Base-by-base conservation (phyloP, 2,329 filamentous ascomycete genomes). In the Claviceps maximensis region DNA sequence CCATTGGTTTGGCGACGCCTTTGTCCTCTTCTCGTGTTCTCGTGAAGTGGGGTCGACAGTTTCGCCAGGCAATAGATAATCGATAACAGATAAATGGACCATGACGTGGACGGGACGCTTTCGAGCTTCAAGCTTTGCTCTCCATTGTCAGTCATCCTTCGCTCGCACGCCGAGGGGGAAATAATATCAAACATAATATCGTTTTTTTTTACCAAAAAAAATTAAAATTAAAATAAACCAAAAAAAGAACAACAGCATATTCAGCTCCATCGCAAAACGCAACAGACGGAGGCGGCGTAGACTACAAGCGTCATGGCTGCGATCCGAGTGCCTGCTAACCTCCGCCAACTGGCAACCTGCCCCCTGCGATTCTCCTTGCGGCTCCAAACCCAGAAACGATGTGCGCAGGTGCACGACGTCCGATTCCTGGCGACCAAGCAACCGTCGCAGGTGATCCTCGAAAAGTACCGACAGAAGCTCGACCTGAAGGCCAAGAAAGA, bases 351-450 rank as follows among this genome's bases (percentile, higher is more conserved):
- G 33, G 58, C 65, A 53, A 60, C 60, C 59, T 61, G 61, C 54
- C 64, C 66, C 13, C 51, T 65, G 46, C 67, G 65, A 51, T 57
- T 62, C 12, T 59, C 65, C 29, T 65, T 64, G 56, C 62, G 63
- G 52, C 59, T 65, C 53, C 66, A 72, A 15, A 50, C 33, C 59
- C 91, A 96, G 69, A 81, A 84, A 53, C 82, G 90, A 66, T 94
- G 88, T 86, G 91, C 91, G 2, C 88, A 88, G 62, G 89, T 96
- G 31, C 88, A 94, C 68, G 88, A 96, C 69, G 83, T 95, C 48
- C 88, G 90, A 58, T 95, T 91, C 74, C 79, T 95, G 47, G 86
- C 86, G 56, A 93, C 89, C 17, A 87, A 89, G 56, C 80, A 80
- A 54, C 74, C 80, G 54, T 76, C 83, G 47, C 77, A 80, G 54